Conservation (phyloP, 2,329 filamentous ascomycete species). For the Fusarium robinianum region DNA sequence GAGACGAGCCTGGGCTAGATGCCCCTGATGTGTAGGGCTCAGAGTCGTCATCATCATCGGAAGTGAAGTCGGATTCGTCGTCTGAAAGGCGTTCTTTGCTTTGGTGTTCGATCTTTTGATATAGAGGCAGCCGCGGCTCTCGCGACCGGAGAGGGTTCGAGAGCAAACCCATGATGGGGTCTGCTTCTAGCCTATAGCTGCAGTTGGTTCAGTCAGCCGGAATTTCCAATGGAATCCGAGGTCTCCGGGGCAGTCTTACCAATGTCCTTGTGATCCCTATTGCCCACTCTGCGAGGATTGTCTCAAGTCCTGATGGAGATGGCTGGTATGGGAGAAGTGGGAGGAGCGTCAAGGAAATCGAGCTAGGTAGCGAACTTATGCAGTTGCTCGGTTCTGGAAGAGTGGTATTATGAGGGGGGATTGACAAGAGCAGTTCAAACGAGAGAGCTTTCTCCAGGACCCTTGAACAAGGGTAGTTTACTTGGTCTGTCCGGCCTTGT, state of each 20-base stretch:
- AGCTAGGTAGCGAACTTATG: slow-evolving; percentile 1
- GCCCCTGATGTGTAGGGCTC: slow-evolving; percentile 50
- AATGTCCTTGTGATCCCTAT: slow-evolving; percentile 11
- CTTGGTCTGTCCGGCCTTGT: slow-evolving; percentile 9
- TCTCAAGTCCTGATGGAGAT: slow-evolving; percentile 9
- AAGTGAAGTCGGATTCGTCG: slow-evolving; percentile 53
- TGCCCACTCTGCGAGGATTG: slow-evolving; percentile 13
- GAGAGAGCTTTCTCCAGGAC: neutral
- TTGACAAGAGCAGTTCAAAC: too few species aligned
- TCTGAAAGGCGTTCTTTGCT: slow-evolving; percentile 58
- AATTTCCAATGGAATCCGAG: slow-evolving; percentile 13
- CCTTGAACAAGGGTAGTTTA: slow-evolving; percentile 11
- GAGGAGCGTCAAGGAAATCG: neutral
- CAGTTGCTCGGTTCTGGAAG: too few species aligned
- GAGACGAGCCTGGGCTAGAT: slow-evolving; percentile 56
- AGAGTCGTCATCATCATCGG: slow-evolving; percentile 52
- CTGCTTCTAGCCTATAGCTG: slow-evolving; percentile 8
- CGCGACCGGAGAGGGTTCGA: slow-evolving; percentile 54
- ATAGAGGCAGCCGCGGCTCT: slow-evolving; percentile 55
- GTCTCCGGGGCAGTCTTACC: slow-evolving; percentile 16
- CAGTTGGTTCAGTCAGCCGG: slow-evolving; percentile 10
- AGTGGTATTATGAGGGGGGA: too few species aligned
- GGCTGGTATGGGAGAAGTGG: neutral
- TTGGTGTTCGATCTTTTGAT: slow-evolving; percentile 50
- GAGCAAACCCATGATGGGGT: slow-evolving; percentile 53